These are phyloP conservation scores for Beverwykella pulmonaria DNA, from an alignment of 495 filamentous ascomycete species.

Conservation along the genomic window DNA sequence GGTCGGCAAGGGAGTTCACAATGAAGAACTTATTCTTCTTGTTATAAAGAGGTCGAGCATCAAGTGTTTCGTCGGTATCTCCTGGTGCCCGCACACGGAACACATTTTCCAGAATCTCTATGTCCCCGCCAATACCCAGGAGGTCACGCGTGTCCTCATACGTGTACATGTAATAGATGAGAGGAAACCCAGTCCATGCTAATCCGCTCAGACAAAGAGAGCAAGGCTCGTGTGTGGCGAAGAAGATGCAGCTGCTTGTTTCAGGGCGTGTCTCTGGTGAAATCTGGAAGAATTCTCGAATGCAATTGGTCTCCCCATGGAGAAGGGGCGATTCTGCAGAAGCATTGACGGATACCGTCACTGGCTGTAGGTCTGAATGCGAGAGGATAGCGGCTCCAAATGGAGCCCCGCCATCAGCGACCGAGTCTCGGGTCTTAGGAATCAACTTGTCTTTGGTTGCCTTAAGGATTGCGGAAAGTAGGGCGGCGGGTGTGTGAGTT, in stretches of 20 bases:
- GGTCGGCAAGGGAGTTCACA: neutral
- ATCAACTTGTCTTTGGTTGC: conserved; percentile 10
- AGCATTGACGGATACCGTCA: conserved; percentile 12
- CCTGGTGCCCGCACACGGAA: neutral
- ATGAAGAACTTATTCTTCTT: conserved; percentile 15
- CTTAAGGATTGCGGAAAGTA: conserved; percentile 1
- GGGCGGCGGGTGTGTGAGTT: neutral
- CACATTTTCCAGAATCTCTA: conserved; percentile 14
- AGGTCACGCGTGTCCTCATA: conserved; percentile 21
- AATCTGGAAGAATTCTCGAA: conserved; percentile 16
- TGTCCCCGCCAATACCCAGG: conserved; percentile 12
- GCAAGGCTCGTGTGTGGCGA: conserved; percentile 23
- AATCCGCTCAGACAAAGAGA: conserved; percentile 15
- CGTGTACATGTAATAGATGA: conserved; percentile 17
- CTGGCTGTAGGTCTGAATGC: neutral
- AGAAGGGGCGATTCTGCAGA: conserved; percentile 12
- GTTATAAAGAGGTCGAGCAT: conserved; percentile 1
- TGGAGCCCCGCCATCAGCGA: neutral
- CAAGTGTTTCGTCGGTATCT: conserved; percentile 1
- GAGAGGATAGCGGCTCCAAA: conserved; percentile 20
- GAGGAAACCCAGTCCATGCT: conserved; percentile 4
- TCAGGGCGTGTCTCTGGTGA: neutral
- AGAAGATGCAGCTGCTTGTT: conserved; percentile 15
- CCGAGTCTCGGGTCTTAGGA: neutral
- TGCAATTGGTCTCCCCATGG: conserved; percentile 24